These are phyloP conservation scores for Cryptococcus sp. DNA, from an alignment of 1,284 basidiomycete genomes.

Conservation along the genomic window DNA sequence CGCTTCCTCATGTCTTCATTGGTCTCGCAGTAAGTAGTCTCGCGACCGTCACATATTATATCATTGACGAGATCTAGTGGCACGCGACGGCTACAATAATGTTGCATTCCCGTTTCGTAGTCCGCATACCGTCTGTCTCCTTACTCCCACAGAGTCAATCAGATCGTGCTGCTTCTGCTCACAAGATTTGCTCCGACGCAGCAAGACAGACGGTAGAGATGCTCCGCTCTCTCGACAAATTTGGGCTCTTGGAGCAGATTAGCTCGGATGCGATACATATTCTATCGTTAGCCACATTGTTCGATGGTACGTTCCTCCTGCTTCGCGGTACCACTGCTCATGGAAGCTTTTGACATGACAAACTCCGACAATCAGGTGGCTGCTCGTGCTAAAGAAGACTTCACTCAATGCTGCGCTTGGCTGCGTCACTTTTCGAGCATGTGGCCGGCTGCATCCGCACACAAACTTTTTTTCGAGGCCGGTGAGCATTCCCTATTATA, in stretches of 20 bases:
- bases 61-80: neutral
- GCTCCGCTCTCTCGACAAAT: constrained; percentile 29
- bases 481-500: constrained; percentile 17
- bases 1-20: constrained; percentile 38
- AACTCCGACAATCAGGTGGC: constrained; percentile 19
- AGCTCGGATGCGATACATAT: constrained; percentile 43
- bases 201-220: constrained; percentile 35
- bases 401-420: constrained; percentile 44
- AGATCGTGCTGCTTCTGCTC: constrained; percentile 10
- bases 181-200: constrained; percentile 33
- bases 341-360: constrained; percentile 24
- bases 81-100: constrained; percentile 35
- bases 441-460: constrained; percentile 41
- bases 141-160: neutral
- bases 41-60: no score
- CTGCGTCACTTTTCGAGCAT: constrained; percentile 35
- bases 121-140: constrained; percentile 2
- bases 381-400: constrained; percentile 32
- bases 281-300: constrained; percentile 37
- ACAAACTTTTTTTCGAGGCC: constrained; percentile 44
- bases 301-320: constrained; percentile 25
- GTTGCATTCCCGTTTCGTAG: constrained; percentile 37
- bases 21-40: constrained; percentile 28
- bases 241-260: constrained; percentile 30
- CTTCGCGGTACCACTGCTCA: neutral